Evolutionary conservation across 2,329 filamentous ascomycete genomes (phyloP).

Genomic region (Paecilomyces sp.): DNA sequence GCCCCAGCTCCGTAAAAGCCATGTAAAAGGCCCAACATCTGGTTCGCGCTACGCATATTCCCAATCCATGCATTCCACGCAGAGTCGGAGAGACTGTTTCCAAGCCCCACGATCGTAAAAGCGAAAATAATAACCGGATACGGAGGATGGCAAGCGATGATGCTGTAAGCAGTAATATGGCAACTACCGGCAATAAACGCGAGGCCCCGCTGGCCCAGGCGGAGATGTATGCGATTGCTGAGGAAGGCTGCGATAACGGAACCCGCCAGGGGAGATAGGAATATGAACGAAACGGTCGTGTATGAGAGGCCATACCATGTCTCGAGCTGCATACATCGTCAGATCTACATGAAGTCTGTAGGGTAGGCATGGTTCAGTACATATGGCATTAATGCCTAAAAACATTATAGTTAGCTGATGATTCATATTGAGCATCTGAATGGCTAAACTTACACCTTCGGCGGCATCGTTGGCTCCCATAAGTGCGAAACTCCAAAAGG

Average conservation of each 20-base stretch:
- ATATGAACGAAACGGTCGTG: slow-evolving; percentile 43
- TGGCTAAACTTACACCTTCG: slow-evolving; percentile 44
- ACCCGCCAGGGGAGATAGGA: slow-evolving; percentile 43
- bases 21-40: slow-evolving; percentile 65
- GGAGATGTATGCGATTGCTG: slow-evolving; percentile 37
- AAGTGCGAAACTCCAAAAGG: slow-evolving; percentile 53
- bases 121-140: slow-evolving; percentile 60
- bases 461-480: slow-evolving; percentile 54
- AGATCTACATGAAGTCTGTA: slow-evolving; percentile 7
- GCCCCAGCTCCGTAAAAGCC: slow-evolving; percentile 65
- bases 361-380: slow-evolving; percentile 27
- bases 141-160: slow-evolving; percentile 57
- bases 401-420: slow-evolving; percentile 4
- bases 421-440: neutral
- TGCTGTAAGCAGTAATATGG: slow-evolving; percentile 33
- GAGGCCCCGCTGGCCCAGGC: slow-evolving; percentile 61
- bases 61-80: slow-evolving; percentile 58
- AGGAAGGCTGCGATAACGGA: slow-evolving; percentile 40
- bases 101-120: slow-evolving; percentile 61
- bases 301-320: slow-evolving; percentile 41
- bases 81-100: slow-evolving; percentile 57
- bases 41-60: slow-evolving; percentile 66
- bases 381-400: slow-evolving; percentile 45
- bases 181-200: slow-evolving; percentile 52
- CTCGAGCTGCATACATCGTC: slow-evolving; percentile 35